Conservation (phyloP, 2,329 filamentous ascomycete species). For the Tolypocladium inflatum region DNA sequence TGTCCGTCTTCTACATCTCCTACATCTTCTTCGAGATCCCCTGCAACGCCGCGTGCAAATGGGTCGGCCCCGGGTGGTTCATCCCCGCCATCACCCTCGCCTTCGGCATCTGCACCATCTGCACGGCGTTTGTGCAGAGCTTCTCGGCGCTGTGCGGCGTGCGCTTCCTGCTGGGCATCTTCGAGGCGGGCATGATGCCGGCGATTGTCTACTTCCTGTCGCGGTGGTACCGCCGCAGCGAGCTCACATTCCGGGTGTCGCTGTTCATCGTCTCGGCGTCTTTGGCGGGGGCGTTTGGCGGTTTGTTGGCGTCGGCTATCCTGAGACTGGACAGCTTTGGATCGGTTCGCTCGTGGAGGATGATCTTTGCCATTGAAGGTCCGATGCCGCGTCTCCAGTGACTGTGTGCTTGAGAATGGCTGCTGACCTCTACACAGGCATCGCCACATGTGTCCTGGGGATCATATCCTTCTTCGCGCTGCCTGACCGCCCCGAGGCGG, state of each 20-base stretch:
- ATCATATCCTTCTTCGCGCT: constrained; percentile 51
- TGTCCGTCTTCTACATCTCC: constrained; percentile 54
- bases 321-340: constrained; percentile 49
- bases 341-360: constrained; percentile 48
- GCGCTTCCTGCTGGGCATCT: constrained; percentile 49
- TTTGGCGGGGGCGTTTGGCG: constrained; percentile 58
- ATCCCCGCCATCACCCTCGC: constrained; percentile 46
- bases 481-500: constrained; percentile 57
- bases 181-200: constrained; percentile 57
- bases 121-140: constrained; percentile 49
- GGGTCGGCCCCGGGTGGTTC: constrained; percentile 55
- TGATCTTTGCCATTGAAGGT: constrained; percentile 61
- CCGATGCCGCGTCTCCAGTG: background rate
- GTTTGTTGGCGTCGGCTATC: constrained; percentile 53
- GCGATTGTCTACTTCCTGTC: constrained; percentile 58
- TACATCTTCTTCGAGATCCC: constrained; percentile 61
- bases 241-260: constrained; percentile 53
- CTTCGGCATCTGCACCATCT: constrained; percentile 51
- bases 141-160: constrained; percentile 39
- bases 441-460: constrained; percentile 42
- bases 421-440: constrained; percentile 27
- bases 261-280: constrained; percentile 58
- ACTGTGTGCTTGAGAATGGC: background rate
- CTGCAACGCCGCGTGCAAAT: constrained; percentile 52
- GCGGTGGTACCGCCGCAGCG: constrained; percentile 52